phyloP scores from a whole-genome alignment of 2,329 filamentous ascomycete species.

The Phyllosticta citriasiana region DNA sequence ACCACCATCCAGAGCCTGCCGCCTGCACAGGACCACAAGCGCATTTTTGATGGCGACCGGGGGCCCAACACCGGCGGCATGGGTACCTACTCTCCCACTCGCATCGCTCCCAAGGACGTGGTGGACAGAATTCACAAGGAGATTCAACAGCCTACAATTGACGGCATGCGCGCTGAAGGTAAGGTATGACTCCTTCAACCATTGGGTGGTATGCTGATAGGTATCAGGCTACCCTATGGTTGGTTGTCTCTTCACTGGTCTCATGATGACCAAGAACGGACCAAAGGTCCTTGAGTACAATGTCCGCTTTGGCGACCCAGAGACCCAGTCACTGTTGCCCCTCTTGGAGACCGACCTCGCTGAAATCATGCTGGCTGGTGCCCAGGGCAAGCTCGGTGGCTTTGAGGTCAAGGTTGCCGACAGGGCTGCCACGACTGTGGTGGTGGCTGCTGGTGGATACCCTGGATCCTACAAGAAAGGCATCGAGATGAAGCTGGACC shows the following conservation, averaged over 20 bases:
- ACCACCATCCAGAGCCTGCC: slow-evolving; percentile 74
- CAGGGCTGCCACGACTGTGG: slow-evolving; percentile 69
- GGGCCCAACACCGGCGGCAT: slow-evolving; percentile 95
- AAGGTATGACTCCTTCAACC: slow-evolving; percentile 8
- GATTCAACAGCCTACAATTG: slow-evolving; percentile 80
- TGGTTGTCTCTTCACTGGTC: slow-evolving; percentile 75
- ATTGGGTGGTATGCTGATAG: slow-evolving; percentile 1
- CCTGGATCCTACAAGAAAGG: slow-evolving; percentile 76
- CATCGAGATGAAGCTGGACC: slow-evolving; percentile 47
- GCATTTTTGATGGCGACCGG: slow-evolving; percentile 78
- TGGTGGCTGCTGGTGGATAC: slow-evolving; percentile 88
- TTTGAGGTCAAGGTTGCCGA: slow-evolving; percentile 57
- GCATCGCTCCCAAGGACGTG: slow-evolving; percentile 46
- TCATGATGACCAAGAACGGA: slow-evolving; percentile 79
- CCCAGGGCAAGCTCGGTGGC: slow-evolving; percentile 61
- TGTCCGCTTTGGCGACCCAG: slow-evolving; percentile 83
- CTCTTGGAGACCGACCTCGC: slow-evolving; percentile 80
- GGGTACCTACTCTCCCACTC: slow-evolving; percentile 85
- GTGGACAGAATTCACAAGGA: slow-evolving; percentile 68
- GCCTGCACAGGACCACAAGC: slow-evolving; percentile 93
- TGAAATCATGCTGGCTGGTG: slow-evolving; percentile 78
- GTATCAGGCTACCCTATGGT: slow-evolving; percentile 31
- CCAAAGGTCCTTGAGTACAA: slow-evolving; percentile 88
- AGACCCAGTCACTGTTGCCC: slow-evolving; percentile 77
- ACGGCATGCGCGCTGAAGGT: slow-evolving; percentile 76